Base-by-base conservation (phyloP, 345 rosid species). In the Cardiospermum halicacabum region DNA sequence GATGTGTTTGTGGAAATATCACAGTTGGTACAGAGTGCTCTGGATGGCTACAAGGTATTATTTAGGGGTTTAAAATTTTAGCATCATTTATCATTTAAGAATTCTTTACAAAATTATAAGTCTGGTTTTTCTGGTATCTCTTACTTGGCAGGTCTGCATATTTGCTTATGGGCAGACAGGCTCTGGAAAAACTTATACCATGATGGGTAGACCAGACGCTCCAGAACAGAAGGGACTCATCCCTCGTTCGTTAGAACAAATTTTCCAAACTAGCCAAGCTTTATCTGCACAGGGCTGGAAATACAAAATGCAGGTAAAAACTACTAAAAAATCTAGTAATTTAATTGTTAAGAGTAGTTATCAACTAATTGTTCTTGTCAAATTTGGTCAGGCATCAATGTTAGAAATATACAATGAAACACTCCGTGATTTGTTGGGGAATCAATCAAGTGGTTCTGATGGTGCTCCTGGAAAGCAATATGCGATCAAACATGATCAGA, bases 101-200 rank as follows among this genome's bases (percentile, higher is more conserved):
- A n/a, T n/a, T n/a, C n/a, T n/a, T n/a, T n/a, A n/a, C n/a, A n/a
- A n/a, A n/a, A n/a, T n/a, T n/a, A n/a, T n/a, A n/a, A n/a, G n/a
- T n/a, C n/a, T n/a, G n/a, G n/a, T n/a, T n/a, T n/a, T 47, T 21
- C 22, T 27, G 55, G 26, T 40, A 3, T 54, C 47, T 56, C 66
- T 16, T 55, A 1, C 45, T 56, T 19, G 27, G 75, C 75, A 94
- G 97, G 97, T 94, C 7, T 94, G 99, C 62, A 94, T 94, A 43
- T 94, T 94, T 85, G 99, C 99, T 26, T 94, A 94, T 53, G 97
- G 99, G 37, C 97, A 94, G 63, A 94, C 99, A 2, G 99, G 99
- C 36, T 94, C 99, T 2, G 99, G 99, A 1, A 91, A 94, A 78
- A 94, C 99, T 5, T 91, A 94, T 67, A 94, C 99, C 7, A 94